These are phyloP conservation scores for Daldinia caldariorum DNA, from an alignment of 495 filamentous ascomycete genomes.

Conservation along the genomic window DNA sequence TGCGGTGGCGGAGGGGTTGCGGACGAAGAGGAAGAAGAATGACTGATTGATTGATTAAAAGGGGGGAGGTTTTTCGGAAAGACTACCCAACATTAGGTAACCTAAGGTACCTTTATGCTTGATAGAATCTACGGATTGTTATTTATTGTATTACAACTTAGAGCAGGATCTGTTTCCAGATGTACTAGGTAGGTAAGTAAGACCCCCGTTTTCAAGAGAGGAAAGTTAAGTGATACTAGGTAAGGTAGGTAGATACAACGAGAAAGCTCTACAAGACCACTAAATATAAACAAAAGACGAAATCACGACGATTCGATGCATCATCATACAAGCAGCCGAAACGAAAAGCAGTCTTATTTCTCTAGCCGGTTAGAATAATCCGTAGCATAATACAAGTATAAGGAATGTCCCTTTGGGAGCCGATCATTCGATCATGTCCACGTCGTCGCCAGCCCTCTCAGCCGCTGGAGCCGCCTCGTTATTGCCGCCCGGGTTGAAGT, in stretches of 20 bases:
- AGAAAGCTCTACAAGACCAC: not conserved
- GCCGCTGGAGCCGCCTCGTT: conserved; percentile 37
- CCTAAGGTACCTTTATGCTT: no score
- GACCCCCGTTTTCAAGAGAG: no score
- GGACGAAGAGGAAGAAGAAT: conserved; percentile 55
- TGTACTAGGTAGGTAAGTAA: no score
- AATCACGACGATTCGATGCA: not conserved
- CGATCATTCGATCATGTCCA: conserved; percentile 55
- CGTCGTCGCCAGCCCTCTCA: conserved; percentile 42
- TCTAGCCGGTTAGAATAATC: not conserved
- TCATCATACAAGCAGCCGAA: not conserved
- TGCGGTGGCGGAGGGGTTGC: conserved; percentile 57
- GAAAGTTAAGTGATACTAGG: no score
- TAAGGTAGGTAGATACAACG: not conserved
- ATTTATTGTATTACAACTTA: not conserved
- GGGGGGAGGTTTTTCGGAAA: no score
- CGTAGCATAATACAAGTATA: conserved; percentile 2
- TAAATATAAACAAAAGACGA: not conserved
- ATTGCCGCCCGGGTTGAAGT: conserved; percentile 69
- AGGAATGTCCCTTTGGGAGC: not conserved
- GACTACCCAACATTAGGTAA: no score
- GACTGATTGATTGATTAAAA: conserved; percentile 43
- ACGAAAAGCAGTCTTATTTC: conserved; percentile 4
- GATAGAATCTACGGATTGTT: not conserved
- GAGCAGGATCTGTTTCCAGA: not conserved